phyloP scores from a whole-genome alignment of 768 basidiomycete genomes.

The Russula earlei region DNA sequence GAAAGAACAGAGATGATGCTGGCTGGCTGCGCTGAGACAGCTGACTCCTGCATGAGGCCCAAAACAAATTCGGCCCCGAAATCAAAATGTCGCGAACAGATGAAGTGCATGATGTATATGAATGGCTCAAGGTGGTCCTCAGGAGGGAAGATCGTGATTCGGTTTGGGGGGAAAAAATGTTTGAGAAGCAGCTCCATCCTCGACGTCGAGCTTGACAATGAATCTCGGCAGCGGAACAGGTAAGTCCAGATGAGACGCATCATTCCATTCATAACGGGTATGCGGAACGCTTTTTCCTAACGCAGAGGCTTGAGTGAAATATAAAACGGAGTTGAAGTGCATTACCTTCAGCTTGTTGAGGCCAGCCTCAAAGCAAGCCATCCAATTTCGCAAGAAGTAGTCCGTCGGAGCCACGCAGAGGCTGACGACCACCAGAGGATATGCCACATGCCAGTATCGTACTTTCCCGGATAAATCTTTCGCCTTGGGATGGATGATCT shows the following conservation, averaged over 20 bases:
- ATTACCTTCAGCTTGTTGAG: slow-evolving; percentile 72
- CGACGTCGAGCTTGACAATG: slow-evolving; percentile 66
- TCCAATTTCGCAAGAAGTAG: slow-evolving; percentile 80
- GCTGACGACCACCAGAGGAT: slow-evolving; percentile 72
- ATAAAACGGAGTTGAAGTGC: slow-evolving; percentile 1
- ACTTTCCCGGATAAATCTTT: slow-evolving; percentile 81
- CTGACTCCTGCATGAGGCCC: slow-evolving; percentile 68
- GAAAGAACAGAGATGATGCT: slow-evolving; percentile 39
- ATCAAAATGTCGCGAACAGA: slow-evolving; percentile 76
- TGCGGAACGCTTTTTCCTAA: slow-evolving; percentile 69
- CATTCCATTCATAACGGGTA: slow-evolving; percentile 70
- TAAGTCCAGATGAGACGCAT: slow-evolving; percentile 88
- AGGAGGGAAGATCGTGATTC: slow-evolving; percentile 46
- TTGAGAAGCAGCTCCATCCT: slow-evolving; percentile 70
- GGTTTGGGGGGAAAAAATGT: slow-evolving; percentile 69
- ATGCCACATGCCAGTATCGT: slow-evolving; percentile 82
- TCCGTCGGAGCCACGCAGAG: slow-evolving; percentile 83
- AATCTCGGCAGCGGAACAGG: slow-evolving; percentile 86
- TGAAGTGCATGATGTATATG: slow-evolving; percentile 70
- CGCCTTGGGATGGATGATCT: slow-evolving; percentile 72
- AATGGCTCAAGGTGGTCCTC: slow-evolving; percentile 76
- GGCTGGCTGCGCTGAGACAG: slow-evolving; percentile 35
- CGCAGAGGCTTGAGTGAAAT: background rate
- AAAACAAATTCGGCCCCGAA: slow-evolving; percentile 75
- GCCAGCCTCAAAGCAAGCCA: slow-evolving; percentile 58